phyloP scores from a whole-genome alignment of 2,329 filamentous ascomycete genomes.

The Parascedosporium putredinis region DNA sequence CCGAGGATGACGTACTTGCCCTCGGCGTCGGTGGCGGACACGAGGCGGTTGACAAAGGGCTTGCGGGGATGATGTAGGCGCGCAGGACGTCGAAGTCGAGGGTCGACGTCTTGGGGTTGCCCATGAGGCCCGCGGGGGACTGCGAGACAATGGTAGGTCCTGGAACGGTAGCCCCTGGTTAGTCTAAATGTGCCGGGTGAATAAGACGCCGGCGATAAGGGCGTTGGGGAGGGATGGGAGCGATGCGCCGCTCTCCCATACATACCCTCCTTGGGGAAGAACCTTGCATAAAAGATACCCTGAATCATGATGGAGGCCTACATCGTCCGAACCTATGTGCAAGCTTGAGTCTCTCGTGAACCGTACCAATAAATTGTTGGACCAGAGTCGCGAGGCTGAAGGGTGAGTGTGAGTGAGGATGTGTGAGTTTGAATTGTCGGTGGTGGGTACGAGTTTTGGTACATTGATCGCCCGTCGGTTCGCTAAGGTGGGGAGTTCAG shows the following conservation, averaged over 20 bases:
- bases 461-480: too few species aligned
- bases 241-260: not conserved
- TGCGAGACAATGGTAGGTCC: conserved; percentile 46
- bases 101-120: conserved; percentile 46
- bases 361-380: not conserved
- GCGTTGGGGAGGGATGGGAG: not conserved
- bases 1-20: conserved; percentile 69
- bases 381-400: too few species aligned
- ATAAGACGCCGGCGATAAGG: not conserved
- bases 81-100: conserved; percentile 80
- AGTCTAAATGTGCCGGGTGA: not conserved
- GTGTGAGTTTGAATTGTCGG: too few species aligned
- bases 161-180: not conserved
- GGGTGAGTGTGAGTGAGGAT: too few species aligned
- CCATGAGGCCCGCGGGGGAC: conserved; percentile 22
- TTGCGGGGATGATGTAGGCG: conserved; percentile 92
- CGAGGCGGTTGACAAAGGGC: conserved; percentile 85
- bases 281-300: conserved; percentile 61
- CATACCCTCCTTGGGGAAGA: conserved; percentile 54
- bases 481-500: too few species aligned
- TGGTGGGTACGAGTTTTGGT: too few species aligned
- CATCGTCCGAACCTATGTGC: too few species aligned
- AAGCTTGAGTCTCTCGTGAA: not conserved
- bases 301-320: conserved; percentile 43
- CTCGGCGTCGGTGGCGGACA: conserved; percentile 65